phyloP scores from a whole-genome alignment of 225 moss, liverwort and hornwort genomes.

The Bryum argenteum region DNA sequence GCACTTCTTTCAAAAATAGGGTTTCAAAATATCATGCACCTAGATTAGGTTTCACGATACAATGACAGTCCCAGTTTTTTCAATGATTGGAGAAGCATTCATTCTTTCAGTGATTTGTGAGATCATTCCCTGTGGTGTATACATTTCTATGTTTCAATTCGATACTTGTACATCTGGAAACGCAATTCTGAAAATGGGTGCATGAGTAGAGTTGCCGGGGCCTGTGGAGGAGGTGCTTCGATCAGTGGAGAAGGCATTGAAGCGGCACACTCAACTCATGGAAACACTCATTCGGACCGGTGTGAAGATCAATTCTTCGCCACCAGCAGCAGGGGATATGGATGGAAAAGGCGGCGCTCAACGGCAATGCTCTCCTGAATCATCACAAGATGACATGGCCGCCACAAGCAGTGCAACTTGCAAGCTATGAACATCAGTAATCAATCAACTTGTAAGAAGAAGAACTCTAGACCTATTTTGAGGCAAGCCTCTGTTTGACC shows the following conservation, averaged over 20 bases:
- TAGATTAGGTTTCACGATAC: too few species aligned
- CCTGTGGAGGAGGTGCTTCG: slow-evolving; percentile 25
- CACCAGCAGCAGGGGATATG: neutral
- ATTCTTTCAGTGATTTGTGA: too few species aligned
- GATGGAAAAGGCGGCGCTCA: neutral
- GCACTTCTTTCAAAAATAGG: too few species aligned
- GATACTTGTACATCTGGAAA: too few species aligned
- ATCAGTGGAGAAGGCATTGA: slow-evolving; percentile 25
- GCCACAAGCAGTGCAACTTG: slow-evolving; percentile 3
- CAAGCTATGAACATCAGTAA: neutral
- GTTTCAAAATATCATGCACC: too few species aligned
- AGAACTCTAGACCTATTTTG: too few species aligned
- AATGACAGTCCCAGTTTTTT: too few species aligned
- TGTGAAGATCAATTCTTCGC: slow-evolving; percentile 11
- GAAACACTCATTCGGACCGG: slow-evolving; percentile 21
- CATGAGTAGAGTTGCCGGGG: slow-evolving; percentile 1
- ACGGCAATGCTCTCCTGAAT: slow-evolving; percentile 4
- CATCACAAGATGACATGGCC: neutral
- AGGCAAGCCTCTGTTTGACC: too few species aligned
- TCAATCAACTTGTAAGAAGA: too few species aligned
- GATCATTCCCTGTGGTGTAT: too few species aligned
- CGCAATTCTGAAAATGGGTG: neutral
- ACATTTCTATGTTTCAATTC: too few species aligned
- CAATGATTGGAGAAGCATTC: too few species aligned
- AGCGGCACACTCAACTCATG: slow-evolving; percentile 19